Conservation (phyloP, 768 basidiomycete genomes). For the Crepidotus variabilis region DNA sequence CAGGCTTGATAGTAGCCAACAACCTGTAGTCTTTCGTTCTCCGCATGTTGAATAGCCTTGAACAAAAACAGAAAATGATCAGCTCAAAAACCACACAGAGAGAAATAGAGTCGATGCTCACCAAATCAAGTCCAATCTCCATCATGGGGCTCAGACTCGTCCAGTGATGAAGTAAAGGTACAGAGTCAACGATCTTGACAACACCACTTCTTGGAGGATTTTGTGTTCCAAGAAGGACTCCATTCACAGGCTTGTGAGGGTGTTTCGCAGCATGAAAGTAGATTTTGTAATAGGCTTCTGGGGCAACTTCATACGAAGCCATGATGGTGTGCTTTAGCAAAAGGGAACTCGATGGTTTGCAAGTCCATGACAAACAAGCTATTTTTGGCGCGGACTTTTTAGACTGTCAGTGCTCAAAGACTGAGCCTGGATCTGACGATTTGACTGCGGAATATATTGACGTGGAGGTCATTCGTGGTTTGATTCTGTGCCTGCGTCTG, state of each 20-base stretch:
- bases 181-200: conserved; percentile 56
- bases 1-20: conserved; percentile 79
- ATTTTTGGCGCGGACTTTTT: too few species aligned
- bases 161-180: conserved; percentile 85
- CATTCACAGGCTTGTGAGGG: conserved; percentile 72
- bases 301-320: conserved; percentile 47
- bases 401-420: too few species aligned
- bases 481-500: too few species aligned
- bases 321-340: neutral
- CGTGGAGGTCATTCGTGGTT: neutral
- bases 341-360: too few species aligned
- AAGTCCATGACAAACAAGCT: too few species aligned
- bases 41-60: conserved; percentile 60
- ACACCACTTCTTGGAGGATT: conserved; percentile 15
- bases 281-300: conserved; percentile 68
- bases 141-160: conserved; percentile 81
- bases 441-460: neutral
- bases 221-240: conserved; percentile 66
- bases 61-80: neutral
- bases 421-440: too few species aligned
- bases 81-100: too few species aligned
- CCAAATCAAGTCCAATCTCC: conserved; percentile 80
- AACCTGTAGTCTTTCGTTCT: conserved; percentile 44
- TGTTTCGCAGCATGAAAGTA: conserved; percentile 80
- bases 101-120: conserved; percentile 31